phyloP scores from a whole-genome alignment of 495 filamentous ascomycete genomes.

The Aspergillus coremiiformis region DNA sequence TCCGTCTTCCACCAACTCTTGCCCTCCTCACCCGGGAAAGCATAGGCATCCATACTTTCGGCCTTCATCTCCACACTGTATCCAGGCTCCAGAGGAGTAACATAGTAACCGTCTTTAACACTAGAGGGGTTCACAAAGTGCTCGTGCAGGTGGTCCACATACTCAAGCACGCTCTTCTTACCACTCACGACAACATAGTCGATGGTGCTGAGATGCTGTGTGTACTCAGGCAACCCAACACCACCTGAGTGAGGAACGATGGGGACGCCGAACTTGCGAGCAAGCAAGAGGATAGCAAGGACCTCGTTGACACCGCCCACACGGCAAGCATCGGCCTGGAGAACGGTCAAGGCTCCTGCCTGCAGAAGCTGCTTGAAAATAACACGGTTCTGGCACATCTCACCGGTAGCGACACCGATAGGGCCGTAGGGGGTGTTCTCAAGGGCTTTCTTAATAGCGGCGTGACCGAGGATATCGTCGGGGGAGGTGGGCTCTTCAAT shows the following conservation, averaged over 20 bases:
- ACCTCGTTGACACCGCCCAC: conserved; percentile 92
- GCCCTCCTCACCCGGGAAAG: conserved; percentile 67
- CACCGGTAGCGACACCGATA: conserved; percentile 84
- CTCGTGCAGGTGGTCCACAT: conserved; percentile 90
- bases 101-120: conserved; percentile 81
- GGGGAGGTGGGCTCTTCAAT: conserved; percentile 96
- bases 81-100: conserved; percentile 72
- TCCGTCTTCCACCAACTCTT: conserved; percentile 77
- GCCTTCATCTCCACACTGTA: conserved; percentile 92
- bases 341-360: conserved; percentile 72
- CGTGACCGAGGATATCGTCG: conserved; percentile 86
- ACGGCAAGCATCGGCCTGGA: conserved; percentile 87
- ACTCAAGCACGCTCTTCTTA: conserved; percentile 76
- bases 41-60: conserved; percentile 72
- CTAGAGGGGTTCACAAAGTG: conserved; percentile 78
- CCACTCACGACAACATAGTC: conserved; percentile 87
- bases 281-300: conserved; percentile 82
- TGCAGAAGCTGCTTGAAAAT: conserved; percentile 89
- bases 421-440: conserved; percentile 50
- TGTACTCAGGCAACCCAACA: conserved; percentile 89
- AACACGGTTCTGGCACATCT: conserved; percentile 95
- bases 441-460: conserved; percentile 72
- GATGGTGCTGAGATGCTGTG: conserved; percentile 87
- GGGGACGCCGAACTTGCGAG: conserved; percentile 74
- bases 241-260: conserved; percentile 87